Base-by-base conservation (phyloP, 192 early-diverging fungal species). In the Thoreauomyces humboldtii region DNA sequence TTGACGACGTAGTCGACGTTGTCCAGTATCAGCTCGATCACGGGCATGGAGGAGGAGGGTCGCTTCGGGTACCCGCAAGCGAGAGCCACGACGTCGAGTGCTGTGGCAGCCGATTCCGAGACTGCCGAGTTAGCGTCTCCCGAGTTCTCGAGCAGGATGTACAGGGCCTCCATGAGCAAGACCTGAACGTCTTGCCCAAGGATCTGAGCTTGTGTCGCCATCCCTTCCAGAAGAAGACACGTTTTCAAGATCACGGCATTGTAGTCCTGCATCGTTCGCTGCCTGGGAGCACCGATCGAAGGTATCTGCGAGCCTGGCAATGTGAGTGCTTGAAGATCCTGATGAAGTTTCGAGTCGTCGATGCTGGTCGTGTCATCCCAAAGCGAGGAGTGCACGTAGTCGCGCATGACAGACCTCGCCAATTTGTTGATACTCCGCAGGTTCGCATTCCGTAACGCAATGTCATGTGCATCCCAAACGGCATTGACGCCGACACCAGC, bases 1-100 rank as follows among this genome's bases (percentile, higher is more conserved):
- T 79, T 70, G n/a, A 79, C 55, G 15, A 79, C 19, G 45, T 79
- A 79, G 52, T 79, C 77, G 32, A 73, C 48, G 32, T 79, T 72
- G 15, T 37, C 50, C 15, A 71, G 41, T 9, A 75, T 46, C 42
- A 79, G 42, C 17, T 60, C 22, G 11, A 21, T 17, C 2, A 71
- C 61, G 15, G 35, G 28, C 24, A 25, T 29, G 5, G 27, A 24
- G 12, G 2, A 15, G 35, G 1, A 4, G 17, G 12, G 22, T 57
- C 47, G 2, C 22, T 21, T 46, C 34, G 57, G 60, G 33, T 41
- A 54, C 59, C 17, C 44, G 29, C 25, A 73, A 42, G 11, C 42
- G 29, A 12, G 24, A 33, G 52, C 64, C 0, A 66, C 29, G 28
- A 36, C 11, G 12, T 37, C 28, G 9, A 57, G 38, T n/a, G 53